Percentiles rank a stretch among this genome's conserved stretches.
These are phyloP conservation scores for Pyricularia pennisetigena DNA, from an alignment of 2,329 filamentous ascomycete species.

Conservation along the genomic window DNA sequence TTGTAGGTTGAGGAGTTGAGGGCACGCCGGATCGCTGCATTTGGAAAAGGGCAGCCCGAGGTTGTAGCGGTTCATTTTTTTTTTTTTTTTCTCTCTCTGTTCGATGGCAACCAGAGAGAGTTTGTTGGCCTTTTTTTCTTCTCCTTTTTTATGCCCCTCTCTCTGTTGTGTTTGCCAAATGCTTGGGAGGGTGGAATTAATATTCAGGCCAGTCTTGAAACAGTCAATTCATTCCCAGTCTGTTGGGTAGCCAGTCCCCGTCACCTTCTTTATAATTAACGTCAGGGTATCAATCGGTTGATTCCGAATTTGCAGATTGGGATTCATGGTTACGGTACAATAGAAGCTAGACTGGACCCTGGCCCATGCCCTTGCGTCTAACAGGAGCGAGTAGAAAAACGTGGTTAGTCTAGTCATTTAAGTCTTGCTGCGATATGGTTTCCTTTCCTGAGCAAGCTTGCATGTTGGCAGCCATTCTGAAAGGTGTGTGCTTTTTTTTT, in stretches of 20 bases:
- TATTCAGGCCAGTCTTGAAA: no score
- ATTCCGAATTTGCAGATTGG: no score
- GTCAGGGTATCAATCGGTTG: no score
- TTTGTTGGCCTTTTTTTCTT: not conserved
- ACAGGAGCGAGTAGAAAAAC: not conserved
- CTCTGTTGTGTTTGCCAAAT: not conserved
- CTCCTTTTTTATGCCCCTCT: no score
- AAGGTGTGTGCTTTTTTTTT: not conserved
- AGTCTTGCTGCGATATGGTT: not conserved
- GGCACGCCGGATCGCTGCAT: slow-evolving; percentile 3
- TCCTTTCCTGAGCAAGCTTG: not conserved
- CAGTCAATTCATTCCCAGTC: no score
- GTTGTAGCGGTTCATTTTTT: not conserved
- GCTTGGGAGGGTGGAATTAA: no score
- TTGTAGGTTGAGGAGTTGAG: slow-evolving; percentile 8
- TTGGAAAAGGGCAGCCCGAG: not conserved
- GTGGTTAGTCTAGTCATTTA: not conserved
- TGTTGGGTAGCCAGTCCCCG: no score
- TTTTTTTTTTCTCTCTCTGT: no score
- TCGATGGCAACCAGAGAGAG: no score
- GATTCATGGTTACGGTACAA: no score
- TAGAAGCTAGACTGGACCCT: not conserved
- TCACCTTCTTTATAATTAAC: no score
- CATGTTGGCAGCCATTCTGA: not conserved
- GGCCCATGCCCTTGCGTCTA: not conserved